Conservation (phyloP, 2,329 filamentous ascomycete species). For the Paecilomyces fulvus region DNA sequence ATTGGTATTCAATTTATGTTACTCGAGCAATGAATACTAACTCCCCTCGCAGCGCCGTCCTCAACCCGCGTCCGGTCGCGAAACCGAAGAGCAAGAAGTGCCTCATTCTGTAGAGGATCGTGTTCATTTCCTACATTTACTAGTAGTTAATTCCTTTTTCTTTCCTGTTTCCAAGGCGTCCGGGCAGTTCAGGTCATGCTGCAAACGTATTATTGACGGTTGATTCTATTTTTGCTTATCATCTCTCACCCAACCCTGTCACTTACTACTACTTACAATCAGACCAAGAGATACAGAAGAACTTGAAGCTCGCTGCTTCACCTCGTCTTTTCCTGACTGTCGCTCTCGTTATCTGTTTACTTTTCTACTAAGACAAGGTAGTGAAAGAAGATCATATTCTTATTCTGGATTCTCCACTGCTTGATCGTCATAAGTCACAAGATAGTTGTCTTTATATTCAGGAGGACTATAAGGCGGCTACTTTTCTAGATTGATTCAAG, state of each 20-base stretch:
- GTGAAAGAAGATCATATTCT: too few species aligned
- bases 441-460: too few species aligned
- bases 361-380: not conserved
- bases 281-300: not conserved
- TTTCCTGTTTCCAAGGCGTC: slow-evolving; percentile 1
- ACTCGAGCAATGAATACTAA: not conserved
- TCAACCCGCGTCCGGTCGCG: slow-evolving; percentile 39
- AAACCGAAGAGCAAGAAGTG: slow-evolving; percentile 41
- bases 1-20: not conserved
- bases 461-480: too few species aligned
- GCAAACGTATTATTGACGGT: not conserved
- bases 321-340: too few species aligned
- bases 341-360: too few species aligned
- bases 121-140: not conserved
- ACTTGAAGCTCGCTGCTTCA: not conserved
- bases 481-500: too few species aligned
- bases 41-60: slow-evolving; percentile 32
- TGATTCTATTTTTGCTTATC: not conserved
- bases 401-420: too few species aligned
- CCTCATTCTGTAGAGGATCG: slow-evolving; percentile 33
- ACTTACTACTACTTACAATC: not conserved
- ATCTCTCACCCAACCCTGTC: not conserved
- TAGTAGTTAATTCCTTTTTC: not conserved
- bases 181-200: not conserved
- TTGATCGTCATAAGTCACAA: too few species aligned